Conservation (phyloP, 768 basidiomycete genomes). For the Polyporus arcularius region DNA sequence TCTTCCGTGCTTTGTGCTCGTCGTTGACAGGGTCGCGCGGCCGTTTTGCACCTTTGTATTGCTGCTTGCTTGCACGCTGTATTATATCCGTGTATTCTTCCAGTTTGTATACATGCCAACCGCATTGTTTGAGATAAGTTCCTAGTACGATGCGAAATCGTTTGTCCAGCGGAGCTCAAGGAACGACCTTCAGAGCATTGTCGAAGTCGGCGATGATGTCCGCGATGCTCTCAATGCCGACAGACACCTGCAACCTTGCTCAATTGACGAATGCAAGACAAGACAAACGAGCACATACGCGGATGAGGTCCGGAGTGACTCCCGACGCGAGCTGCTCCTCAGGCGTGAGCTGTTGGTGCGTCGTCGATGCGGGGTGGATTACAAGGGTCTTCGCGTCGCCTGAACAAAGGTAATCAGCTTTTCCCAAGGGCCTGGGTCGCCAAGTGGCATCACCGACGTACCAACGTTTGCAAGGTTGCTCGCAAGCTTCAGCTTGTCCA, state of each 20-base stretch:
- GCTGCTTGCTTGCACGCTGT: too few relatives aligned
- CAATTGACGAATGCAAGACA: not conserved
- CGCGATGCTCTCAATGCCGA: conserved; percentile 43
- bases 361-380: conserved; percentile 78
- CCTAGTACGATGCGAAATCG: not conserved
- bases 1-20: not conserved
- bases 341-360: conserved; percentile 65
- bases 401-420: conserved; percentile 14
- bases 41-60: not conserved
- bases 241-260: conserved; percentile 34
- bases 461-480: conserved; percentile 77
- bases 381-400: conserved; percentile 80
- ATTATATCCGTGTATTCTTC: too few relatives aligned
- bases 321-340: conserved; percentile 65
- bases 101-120: not conserved
- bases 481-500: conserved; percentile 72
- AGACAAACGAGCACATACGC: conserved; percentile 43
- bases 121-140: not conserved
- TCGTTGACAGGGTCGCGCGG: too few relatives aligned
- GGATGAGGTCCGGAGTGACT: conserved; percentile 74
- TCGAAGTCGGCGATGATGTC: conserved; percentile 49
- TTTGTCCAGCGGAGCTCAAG: conserved; percentile 5
- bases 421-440: conserved; percentile 8
- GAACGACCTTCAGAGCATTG: conserved; percentile 36
- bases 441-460: conserved; percentile 27